Evolutionary conservation across 1,139 yeast genomes (phyloP).

Genomic region (Kluyveromyces marxianus): DNA sequence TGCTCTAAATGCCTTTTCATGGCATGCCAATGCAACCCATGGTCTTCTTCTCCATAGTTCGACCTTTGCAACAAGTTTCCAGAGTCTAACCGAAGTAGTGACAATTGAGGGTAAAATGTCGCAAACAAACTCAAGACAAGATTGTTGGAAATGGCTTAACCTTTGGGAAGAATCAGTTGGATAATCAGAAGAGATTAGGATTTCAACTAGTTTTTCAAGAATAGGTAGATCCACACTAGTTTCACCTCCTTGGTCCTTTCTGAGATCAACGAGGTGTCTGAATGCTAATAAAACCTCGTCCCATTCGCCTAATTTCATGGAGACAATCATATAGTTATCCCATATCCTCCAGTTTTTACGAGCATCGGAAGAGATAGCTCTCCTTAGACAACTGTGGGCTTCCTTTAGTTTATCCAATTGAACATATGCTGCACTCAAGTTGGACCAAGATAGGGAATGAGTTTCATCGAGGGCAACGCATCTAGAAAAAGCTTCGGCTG

Average conservation of each 20-base stretch:
- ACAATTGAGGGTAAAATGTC: slow-evolving; percentile 59
- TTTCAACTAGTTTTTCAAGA: slow-evolving; percentile 64
- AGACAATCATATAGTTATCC: slow-evolving; percentile 80
- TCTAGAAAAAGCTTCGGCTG: slow-evolving; percentile 89
- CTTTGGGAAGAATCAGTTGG: slow-evolving; percentile 37
- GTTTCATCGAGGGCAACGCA: slow-evolving; percentile 83
- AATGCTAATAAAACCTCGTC: slow-evolving; percentile 74
- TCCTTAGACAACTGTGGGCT: slow-evolving; percentile 75
- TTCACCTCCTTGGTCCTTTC: slow-evolving; percentile 50
- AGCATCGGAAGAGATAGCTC: slow-evolving; percentile 67
- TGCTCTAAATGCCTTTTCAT: slow-evolving; percentile 82
- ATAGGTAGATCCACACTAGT: slow-evolving; percentile 67
- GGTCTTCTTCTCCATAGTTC: slow-evolving; percentile 84
- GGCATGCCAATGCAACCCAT: slow-evolving; percentile 80
- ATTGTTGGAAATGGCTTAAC: slow-evolving; percentile 52
- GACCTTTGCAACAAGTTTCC: slow-evolving; percentile 80
- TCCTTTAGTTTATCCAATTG: slow-evolving; percentile 59
- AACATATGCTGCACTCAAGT: slow-evolving; percentile 74
- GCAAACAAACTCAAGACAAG: slow-evolving; percentile 65
- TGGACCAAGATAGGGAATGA: slow-evolving; percentile 89
- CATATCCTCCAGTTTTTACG: slow-evolving; percentile 82
- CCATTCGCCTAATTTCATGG: slow-evolving; percentile 79
- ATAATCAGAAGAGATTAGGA: slow-evolving; percentile 48
- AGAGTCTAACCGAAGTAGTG: slow-evolving; percentile 63
- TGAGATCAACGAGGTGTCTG: slow-evolving; percentile 49